Percentiles rank a stretch among this genome's conserved stretches.
These are phyloP conservation scores for Tarenaya hassleriana DNA, from an alignment of 345 rosid genomes.

Conservation along the genomic window DNA sequence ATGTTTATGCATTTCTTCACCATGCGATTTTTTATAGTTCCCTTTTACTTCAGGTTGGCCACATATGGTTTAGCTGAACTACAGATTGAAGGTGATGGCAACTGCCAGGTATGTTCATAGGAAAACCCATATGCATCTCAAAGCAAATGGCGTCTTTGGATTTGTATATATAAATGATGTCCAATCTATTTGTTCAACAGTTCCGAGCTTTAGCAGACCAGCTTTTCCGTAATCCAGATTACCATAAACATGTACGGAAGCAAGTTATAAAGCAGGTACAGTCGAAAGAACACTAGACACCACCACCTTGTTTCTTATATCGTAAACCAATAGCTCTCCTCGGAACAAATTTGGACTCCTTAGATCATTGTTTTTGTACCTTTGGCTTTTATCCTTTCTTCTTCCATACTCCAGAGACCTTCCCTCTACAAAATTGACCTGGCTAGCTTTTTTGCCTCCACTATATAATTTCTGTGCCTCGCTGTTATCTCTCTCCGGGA, in stretches of 20 bases:
- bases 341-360: constrained; percentile 1
- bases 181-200: constrained; percentile 32
- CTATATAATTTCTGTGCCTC: not conserved
- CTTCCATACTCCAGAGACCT: not conserved
- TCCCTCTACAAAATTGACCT: too few species aligned
- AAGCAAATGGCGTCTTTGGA: too few species aligned
- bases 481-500: constrained; percentile 4
- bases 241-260: constrained; percentile 78
- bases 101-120: constrained; percentile 64
- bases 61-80: constrained; percentile 82
- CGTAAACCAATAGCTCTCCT: not conserved
- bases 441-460: not conserved
- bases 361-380: not conserved
- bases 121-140: constrained; percentile 3
- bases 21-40: constrained; percentile 13
- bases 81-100: constrained; percentile 93
- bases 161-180: too few species aligned
- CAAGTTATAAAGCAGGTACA: constrained; percentile 79
- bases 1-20: constrained; percentile 8
- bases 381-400: not conserved
- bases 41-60: constrained; percentile 46
- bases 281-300: constrained; percentile 8
- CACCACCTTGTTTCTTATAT: constrained; percentile 17
- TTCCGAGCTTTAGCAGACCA: constrained; percentile 97
- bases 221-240: constrained; percentile 67